These are phyloP conservation scores for Wickerhamomyces canadensis DNA, from an alignment of 805 yeast species.

Conservation along the genomic window DNA sequence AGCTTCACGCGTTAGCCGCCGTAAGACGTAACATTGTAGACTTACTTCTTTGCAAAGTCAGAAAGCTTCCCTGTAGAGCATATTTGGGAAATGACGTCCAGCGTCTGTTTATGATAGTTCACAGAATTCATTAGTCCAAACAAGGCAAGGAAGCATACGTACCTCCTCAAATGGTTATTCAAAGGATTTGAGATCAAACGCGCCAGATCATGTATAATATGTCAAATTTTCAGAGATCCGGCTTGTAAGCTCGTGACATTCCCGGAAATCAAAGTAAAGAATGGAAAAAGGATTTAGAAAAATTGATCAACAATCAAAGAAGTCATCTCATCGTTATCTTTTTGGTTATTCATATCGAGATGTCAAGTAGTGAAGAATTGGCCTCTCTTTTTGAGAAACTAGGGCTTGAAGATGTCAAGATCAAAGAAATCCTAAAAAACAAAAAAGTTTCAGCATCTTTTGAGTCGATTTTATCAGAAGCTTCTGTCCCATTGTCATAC, in stretches of 20 bases:
- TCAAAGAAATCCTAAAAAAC: constrained; percentile 79
- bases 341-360: neutral
- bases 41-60: constrained; percentile 3
- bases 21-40: neutral
- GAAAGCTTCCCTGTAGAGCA: neutral
- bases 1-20: neutral
- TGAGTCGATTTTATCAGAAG: constrained; percentile 48
- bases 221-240: too few relatives aligned
- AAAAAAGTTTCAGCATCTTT: constrained; percentile 75
- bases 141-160: too few relatives aligned
- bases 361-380: constrained; percentile 30
- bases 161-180: too few relatives aligned
- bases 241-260: too few relatives aligned
- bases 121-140: neutral
- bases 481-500: constrained; percentile 25
- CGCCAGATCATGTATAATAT: too few relatives aligned
- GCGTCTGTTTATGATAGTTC: neutral
- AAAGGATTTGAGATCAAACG: too few relatives aligned
- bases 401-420: constrained; percentile 70
- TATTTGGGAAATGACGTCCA: neutral
- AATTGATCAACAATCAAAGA: constrained; percentile 9
- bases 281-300: neutral
- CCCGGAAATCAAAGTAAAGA: neutral
- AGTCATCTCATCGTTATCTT: constrained; percentile 1
- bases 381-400: constrained; percentile 30